Evolutionary conservation across 257 asterid species (phyloP).

Genomic region (Scutellaria baicalensis): DNA sequence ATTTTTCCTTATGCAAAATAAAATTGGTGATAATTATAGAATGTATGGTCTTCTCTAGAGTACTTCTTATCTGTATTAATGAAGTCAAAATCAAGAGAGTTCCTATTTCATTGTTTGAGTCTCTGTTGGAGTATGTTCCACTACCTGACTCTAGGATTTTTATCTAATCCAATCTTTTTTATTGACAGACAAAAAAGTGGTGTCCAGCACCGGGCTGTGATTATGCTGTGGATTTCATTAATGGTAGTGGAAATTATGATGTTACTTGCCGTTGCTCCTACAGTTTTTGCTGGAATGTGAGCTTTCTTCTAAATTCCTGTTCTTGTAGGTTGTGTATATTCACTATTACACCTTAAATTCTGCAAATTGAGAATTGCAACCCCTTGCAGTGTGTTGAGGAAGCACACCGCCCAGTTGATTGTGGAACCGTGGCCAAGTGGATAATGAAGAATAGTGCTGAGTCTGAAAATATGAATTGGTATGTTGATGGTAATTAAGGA

Average conservation of each 20-base stretch:
- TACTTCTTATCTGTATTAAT: not conserved
- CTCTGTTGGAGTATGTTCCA: not conserved
- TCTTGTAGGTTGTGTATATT: not conserved
- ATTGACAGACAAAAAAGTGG: conserved; percentile 67
- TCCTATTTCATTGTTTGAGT: not conserved
- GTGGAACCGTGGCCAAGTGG: conserved; percentile 51
- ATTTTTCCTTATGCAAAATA: not conserved
- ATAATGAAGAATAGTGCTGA: conserved; percentile 50
- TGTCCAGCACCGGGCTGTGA: conserved; percentile 99
- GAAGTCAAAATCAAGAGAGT: not conserved
- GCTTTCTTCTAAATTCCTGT: conserved; percentile 17
- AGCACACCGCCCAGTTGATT: conserved; percentile 56
- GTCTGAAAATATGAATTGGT: conserved; percentile 60
- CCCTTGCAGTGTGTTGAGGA: conserved; percentile 44
- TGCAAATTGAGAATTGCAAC: not conserved
- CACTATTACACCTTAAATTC: not conserved
- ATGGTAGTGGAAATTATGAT: conserved; percentile 85
- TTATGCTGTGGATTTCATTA: conserved; percentile 73
- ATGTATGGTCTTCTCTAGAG: not conserved
- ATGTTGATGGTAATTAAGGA: not conserved
- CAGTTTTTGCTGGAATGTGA: conserved; percentile 92
- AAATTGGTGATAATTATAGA: not conserved
- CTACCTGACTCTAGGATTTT: not conserved
- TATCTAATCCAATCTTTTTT: conserved; percentile 8
- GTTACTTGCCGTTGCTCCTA: conserved; percentile 73